Base-by-base conservation (phyloP, 768 basidiomycete species). In the Leccinum uliginosum region DNA sequence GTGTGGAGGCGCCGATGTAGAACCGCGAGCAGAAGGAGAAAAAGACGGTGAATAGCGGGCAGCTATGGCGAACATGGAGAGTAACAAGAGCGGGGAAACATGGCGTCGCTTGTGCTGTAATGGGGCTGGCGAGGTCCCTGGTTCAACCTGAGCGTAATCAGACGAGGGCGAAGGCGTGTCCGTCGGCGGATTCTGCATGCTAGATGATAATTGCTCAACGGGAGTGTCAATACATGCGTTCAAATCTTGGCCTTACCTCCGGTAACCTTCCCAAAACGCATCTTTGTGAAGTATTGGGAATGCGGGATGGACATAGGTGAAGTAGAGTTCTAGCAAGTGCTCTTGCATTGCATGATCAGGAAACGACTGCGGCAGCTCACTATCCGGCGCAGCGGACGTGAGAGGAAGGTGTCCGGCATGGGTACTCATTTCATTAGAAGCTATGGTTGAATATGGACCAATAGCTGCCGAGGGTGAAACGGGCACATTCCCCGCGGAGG, bases 21-120 rank as follows among this genome's bases (percentile, higher is more conserved):
- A 62, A 67, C 73, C 58, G 72, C 65, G 27, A 55, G 73, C 53
- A 3, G 67, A 62, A 6, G 59, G 67, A 50, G 62, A 58, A 5
- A 66, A 71, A 0, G 61, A 59, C 0, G 71, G 53, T 4, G 80
- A 76, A 68, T 89, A 91, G 15, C 93, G 86, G 3, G 91, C 84
- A 2, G 92, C 89, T 50, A 91, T 78, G 17, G 93, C 79, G 65
- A 87, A 92, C 83, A 95, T 93, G n/a, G 83, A 80, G 26, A 94
- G 79, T 3, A 95, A 78, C 12, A 93, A 79, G 4, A 93, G 77
- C 6, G 82, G 72, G 3, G 91, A 82, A 17, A 86, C 73, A 29
- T 75, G 76, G n/a, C 76, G 74, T 4, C 71, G 74, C 8, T 76
- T 74, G 45, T 75, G 70, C 52, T 69, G 76, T 61, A 75, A 74